Evolutionary conservation across 371 early-diverging fungal species (phyloP).

Genomic region (Mucor racemosus): DNA sequence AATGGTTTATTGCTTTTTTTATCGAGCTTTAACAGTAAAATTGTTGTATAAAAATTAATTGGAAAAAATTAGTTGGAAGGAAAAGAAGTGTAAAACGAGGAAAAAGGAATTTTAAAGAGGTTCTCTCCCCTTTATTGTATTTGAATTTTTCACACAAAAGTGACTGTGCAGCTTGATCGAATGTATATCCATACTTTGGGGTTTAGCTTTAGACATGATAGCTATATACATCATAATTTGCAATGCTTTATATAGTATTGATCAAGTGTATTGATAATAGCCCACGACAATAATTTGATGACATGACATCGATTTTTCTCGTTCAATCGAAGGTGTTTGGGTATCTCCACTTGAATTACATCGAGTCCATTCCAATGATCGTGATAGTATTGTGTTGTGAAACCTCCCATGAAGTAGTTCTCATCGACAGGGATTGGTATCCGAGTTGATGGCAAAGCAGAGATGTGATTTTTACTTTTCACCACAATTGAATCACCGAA

Average conservation of each 20-base stretch:
- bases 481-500: constrained; percentile 11
- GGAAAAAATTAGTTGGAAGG: not conserved
- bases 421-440: constrained; percentile 1
- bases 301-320: not conserved
- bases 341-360: constrained; percentile 26
- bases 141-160: constrained; percentile 9
- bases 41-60: too few relatives aligned
- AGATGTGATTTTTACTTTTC: not conserved
- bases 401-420: constrained; percentile 21
- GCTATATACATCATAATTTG: not conserved
- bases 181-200: not conserved
- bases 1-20: not conserved
- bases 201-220: not conserved
- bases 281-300: not conserved
- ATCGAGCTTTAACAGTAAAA: not conserved
- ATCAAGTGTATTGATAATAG: constrained; percentile 7
- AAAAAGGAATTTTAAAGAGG: not conserved
- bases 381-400: constrained; percentile 15
- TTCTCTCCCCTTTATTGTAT: not conserved
- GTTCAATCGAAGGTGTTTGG: constrained; percentile 8
- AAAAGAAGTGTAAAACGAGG: not conserved
- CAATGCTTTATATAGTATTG: not conserved
- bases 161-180: constrained; percentile 10
- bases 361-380: constrained; percentile 11
- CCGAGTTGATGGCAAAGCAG: constrained; percentile 15